phyloP scores from a whole-genome alignment of 306 rosid species.

The Aeschynomene evenia region DNA sequence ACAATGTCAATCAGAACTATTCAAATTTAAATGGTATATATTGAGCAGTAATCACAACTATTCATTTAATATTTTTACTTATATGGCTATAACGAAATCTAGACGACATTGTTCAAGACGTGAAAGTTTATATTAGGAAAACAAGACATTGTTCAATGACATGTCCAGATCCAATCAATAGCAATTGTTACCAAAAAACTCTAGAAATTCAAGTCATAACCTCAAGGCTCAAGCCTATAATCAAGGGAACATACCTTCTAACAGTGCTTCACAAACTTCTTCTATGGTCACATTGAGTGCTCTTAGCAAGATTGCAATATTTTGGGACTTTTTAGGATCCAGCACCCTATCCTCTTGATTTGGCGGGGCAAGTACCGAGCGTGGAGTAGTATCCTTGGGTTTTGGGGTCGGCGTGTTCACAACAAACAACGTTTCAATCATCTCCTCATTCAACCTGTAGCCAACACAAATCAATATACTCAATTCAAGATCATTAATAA shows the following conservation, averaged over 20 bases:
- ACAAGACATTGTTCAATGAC: background rate
- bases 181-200: background rate
- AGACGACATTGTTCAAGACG: constrained; percentile 3
- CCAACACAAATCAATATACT: constrained; percentile 21
- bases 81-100: background rate
- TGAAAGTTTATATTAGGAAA: background rate
- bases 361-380: constrained; percentile 39
- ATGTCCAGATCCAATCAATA: background rate
- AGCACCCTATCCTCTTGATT: constrained; percentile 69
- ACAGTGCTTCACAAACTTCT: constrained; percentile 89
- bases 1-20: background rate
- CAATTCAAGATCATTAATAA: constrained; percentile 24
- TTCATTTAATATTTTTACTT: background rate
- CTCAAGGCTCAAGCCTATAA: background rate
- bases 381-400: constrained; percentile 51
- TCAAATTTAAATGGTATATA: background rate
- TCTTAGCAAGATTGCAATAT: constrained; percentile 80
- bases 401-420: constrained; percentile 54
- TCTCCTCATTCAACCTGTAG: constrained; percentile 90
- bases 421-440: constrained; percentile 82
- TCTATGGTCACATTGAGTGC: constrained; percentile 89
- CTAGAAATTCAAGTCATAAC: background rate
- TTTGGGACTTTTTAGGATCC: constrained; percentile 96
- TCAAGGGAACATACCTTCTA: constrained; percentile 60
- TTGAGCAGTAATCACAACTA: background rate